A percentile compares a stretch with the other conserved stretches of the same genome.
Evolutionary conservation across 805 yeast genomes (phyloP).

Genomic region (Tetrapisispora namnaoensis): DNA sequence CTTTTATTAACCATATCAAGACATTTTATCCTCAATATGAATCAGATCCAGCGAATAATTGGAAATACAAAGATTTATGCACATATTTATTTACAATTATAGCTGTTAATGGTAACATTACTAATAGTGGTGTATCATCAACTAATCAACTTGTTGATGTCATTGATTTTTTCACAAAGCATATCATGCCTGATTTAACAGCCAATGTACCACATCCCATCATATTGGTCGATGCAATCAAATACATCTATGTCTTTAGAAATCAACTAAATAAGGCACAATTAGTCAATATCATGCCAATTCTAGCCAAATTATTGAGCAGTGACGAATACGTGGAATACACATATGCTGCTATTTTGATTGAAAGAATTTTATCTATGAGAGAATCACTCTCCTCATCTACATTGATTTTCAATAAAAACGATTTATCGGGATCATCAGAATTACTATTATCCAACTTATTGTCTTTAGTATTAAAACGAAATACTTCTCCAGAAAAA

Average conservation of each 20-base stretch:
- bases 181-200: slow-evolving; percentile 78
- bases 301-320: slow-evolving; percentile 59
- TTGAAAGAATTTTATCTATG: slow-evolving; percentile 78
- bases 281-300: slow-evolving; percentile 66
- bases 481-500: slow-evolving; percentile 68
- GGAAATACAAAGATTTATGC: slow-evolving; percentile 86
- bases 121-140: slow-evolving; percentile 77
- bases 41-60: slow-evolving; percentile 38
- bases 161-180: slow-evolving; percentile 69
- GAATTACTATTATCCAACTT: slow-evolving; percentile 54
- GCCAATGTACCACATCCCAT: slow-evolving; percentile 55
- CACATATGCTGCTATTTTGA: slow-evolving; percentile 88
- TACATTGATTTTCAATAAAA: slow-evolving; percentile 54
- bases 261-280: slow-evolving; percentile 88
- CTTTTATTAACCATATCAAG: slow-evolving; percentile 63
- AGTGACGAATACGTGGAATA: slow-evolving; percentile 70
- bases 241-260: slow-evolving; percentile 80
- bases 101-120: slow-evolving; percentile 85
- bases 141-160: slow-evolving; percentile 81
- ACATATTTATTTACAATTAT: slow-evolving; percentile 76
- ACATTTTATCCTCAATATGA: slow-evolving; percentile 49
- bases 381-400: slow-evolving; percentile 44
- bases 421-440: slow-evolving; percentile 57
- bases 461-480: slow-evolving; percentile 54
- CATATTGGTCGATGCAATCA: slow-evolving; percentile 83